These are phyloP conservation scores for Thraustochytrium sp. DNA, from an alignment of 352 stramenopile species.

Conservation along the genomic window DNA sequence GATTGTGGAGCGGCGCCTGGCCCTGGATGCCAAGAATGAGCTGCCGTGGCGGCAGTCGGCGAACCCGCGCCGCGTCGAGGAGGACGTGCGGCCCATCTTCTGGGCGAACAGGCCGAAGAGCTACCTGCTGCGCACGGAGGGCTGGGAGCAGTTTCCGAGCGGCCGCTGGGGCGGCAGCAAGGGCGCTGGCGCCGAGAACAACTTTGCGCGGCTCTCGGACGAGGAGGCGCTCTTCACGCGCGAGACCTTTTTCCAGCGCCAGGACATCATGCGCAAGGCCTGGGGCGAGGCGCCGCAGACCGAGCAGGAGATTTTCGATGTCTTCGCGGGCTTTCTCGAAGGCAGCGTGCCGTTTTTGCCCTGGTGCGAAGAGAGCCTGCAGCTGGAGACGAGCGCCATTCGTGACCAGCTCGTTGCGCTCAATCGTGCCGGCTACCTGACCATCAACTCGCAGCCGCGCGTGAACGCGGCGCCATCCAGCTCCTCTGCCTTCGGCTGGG, in stretches of 20 bases:
- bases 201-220: conserved; percentile 81
- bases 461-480: conserved; percentile 82
- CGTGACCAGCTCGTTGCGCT: conserved; percentile 58
- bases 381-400: conserved; percentile 85
- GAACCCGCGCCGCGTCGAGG: conserved; percentile 73
- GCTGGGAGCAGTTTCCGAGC: conserved; percentile 95
- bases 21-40: conserved; percentile 55
- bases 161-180: conserved; percentile 74
- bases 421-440: conserved; percentile 76
- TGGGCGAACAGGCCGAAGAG: conserved; percentile 96
- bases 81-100: conserved; percentile 91
- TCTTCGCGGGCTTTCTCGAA: conserved; percentile 92
- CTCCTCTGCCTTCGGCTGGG: conserved; percentile 90
- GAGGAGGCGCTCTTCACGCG: conserved; percentile 55
- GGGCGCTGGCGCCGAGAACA: conserved; percentile 58
- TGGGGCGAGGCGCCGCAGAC: conserved; percentile 79
- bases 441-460: conserved; percentile 87
- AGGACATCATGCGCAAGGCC: conserved; percentile 69
- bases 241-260: conserved; percentile 51
- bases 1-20: conserved; percentile 64
- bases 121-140: conserved; percentile 92
- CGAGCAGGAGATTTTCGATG: conserved; percentile 84
- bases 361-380: conserved; percentile 91
- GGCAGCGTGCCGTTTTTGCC: conserved; percentile 88
- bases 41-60: conserved; percentile 84